Percentiles rank a stretch among this genome's conserved stretches.
These are phyloP conservation scores for Quercus phellos DNA, from an alignment of 331 rosid species.

Conservation along the genomic window DNA sequence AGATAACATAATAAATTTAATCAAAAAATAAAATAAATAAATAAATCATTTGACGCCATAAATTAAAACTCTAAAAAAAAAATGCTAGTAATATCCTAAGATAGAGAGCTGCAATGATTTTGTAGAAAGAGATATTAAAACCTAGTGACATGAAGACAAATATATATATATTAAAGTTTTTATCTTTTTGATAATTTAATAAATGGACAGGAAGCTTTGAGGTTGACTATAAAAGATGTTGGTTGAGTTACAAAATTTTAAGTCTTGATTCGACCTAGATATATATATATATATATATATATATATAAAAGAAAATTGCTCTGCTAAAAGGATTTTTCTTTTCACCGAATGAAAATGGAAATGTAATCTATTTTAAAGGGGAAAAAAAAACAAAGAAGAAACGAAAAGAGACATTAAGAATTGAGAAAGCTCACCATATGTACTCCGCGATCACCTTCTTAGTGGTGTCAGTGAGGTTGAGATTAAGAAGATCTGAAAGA, in stretches of 20 bases:
- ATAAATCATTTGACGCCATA: accelerated
- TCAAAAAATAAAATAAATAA: neutral
- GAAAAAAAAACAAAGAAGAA: no score
- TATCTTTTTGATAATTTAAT: no score
- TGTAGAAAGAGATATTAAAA: conserved; percentile 1
- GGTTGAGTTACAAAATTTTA: no score
- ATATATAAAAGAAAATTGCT: neutral
- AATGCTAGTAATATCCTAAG: conserved; percentile 2
- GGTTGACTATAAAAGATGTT: accelerated
- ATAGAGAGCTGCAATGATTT: neutral
- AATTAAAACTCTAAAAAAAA: neutral
- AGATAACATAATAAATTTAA: neutral
- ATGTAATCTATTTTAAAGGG: no score
- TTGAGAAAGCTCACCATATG: conserved; percentile 47
- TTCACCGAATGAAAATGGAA: neutral
- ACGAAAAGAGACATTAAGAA: neutral
- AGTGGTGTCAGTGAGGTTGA: conserved; percentile 40
- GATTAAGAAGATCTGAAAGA: conserved; percentile 49
- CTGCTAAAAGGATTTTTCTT: neutral
- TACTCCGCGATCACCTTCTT: conserved; percentile 53
- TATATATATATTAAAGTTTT: no score
- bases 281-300: no score
- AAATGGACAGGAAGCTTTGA: no score
- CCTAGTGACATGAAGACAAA: conserved; percentile 14
- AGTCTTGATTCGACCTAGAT: no score